A percentile compares a stretch with the other conserved stretches of the same genome.
phyloP scores from a whole-genome alignment of 2,329 filamentous ascomycete species.

The Aspergillus tamarii region DNA sequence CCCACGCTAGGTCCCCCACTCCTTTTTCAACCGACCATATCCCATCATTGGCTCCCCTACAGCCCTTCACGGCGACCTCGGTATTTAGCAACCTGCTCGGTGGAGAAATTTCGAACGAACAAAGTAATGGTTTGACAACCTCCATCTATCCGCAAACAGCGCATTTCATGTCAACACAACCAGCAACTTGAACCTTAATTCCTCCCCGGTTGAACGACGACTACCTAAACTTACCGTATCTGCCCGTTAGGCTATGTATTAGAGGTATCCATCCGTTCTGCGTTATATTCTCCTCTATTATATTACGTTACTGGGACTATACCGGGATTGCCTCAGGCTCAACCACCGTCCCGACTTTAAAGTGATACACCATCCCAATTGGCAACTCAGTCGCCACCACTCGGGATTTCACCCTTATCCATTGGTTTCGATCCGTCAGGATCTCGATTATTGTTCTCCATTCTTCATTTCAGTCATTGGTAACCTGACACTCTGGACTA shows the following conservation, averaged over 20 bases:
- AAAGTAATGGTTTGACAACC: neutral
- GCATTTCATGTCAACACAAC: neutral
- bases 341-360: too few species aligned
- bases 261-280: neutral
- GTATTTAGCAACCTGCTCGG: neutral
- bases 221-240: neutral
- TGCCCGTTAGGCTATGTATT: neutral
- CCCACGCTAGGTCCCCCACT: neutral
- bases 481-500: constrained; percentile 5
- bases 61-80: neutral
- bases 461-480: neutral
- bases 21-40: constrained; percentile 4
- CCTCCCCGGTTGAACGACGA: neutral
- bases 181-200: neutral
- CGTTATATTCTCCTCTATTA: constrained; percentile 8
- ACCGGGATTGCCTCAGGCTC: neutral
- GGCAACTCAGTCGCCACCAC: constrained; percentile 13
- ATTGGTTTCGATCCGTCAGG: constrained; percentile 6
- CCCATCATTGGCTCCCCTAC: neutral
- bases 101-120: neutral
- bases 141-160: neutral
- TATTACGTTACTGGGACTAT: constrained; percentile 9
- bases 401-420: constrained; percentile 9
- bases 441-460: constrained; percentile 5
- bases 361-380: constrained; percentile 13